Base-by-base conservation (phyloP, 2,329 filamentous ascomycete species). In the Arthrobotrys iridis region DNA sequence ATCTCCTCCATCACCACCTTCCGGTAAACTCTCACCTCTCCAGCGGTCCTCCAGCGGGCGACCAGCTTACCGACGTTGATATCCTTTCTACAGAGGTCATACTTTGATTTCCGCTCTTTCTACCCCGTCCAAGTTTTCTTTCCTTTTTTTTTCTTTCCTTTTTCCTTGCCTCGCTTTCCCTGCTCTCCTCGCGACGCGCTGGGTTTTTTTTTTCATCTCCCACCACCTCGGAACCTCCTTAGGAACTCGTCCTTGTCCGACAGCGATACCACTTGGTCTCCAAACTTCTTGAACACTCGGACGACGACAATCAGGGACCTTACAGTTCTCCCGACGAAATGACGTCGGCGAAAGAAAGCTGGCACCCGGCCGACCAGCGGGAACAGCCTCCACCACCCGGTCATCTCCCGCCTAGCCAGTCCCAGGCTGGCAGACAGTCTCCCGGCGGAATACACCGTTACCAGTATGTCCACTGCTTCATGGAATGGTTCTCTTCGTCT, bases 291-390 rank as follows among this genome's bases (percentile, higher is more conserved):
- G 30, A 18, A 10, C 50, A 55, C 30, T 55, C 50, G 50, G 50
- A 24, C 50, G n/a, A 37, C 50, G 18, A 52, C 33, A 41, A 37
- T 50, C 41, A 37, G 40, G 57, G 50, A 59, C 30, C 8, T 52
- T 22, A 45, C 20, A 33, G 7, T 20, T 62, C 55, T 35, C 62
- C 26, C 30, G 43, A 26, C 55, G 45, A 48, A 64, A 75, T 75
- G 71, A 64, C 70, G 62, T 65, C 68, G 43, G 71, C 57, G 24
- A 75, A 75, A 52, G 71, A 75, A 43, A 65, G 71, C 46, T 75
- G 71, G 71, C 63, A 75, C 40, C 71, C 63, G 40, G 71, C 71
- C 57, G 71, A 68, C 71, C 71, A 75, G 26, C 63, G 71, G 71
- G 71, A 75, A 7, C 71, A 75, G 40, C 71, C 71, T 57, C 71